Conservation (phyloP, 2,329 filamentous ascomycete genomes). For the Sclerotinia minor region DNA sequence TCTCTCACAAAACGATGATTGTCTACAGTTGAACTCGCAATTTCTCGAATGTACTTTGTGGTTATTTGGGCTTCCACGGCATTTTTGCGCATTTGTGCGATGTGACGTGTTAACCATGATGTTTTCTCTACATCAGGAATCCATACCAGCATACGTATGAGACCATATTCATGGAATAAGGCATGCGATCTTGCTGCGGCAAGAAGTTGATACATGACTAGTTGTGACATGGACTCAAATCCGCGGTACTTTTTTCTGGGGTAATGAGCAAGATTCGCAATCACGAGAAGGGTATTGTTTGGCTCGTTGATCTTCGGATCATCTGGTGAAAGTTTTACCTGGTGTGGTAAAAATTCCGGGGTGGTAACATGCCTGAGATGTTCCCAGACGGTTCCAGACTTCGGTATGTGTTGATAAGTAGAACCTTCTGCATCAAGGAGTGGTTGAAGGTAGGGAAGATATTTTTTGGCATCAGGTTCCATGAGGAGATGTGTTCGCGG, state of each 20-base stretch:
- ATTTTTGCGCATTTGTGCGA: slow-evolving; percentile 56
- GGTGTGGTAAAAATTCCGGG: slow-evolving; percentile 54
- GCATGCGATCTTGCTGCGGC: slow-evolving; percentile 56
- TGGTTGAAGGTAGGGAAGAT: slow-evolving; percentile 60
- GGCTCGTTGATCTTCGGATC: slow-evolving; percentile 46
- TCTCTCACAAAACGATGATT: slow-evolving; percentile 44
- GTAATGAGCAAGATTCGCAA: slow-evolving; percentile 63
- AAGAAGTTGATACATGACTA: slow-evolving; percentile 64
- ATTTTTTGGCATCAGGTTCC: slow-evolving; percentile 65
- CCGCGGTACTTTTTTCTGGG: slow-evolving; percentile 52
- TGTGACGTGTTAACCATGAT: slow-evolving; percentile 58
- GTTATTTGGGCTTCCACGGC: slow-evolving; percentile 61
- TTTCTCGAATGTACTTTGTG: slow-evolving; percentile 59
- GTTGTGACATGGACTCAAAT: slow-evolving; percentile 57
- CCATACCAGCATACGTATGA: slow-evolving; percentile 79
- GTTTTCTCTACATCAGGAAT: slow-evolving; percentile 60
- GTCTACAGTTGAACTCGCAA: slow-evolving; percentile 48
- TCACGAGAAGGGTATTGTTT: slow-evolving; percentile 74
- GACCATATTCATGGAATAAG: slow-evolving; percentile 73
- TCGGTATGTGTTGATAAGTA: slow-evolving; percentile 52
- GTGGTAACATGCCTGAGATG: slow-evolving; percentile 58
- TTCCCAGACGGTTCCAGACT: slow-evolving; percentile 60
- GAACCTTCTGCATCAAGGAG: slow-evolving; percentile 53
- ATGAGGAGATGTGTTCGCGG: slow-evolving; percentile 82
- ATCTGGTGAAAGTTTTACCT: slow-evolving; percentile 45